These are phyloP conservation scores for Anthracocystis setariae DNA, from an alignment of 1,284 basidiomycete genomes.

Conservation along the genomic window DNA sequence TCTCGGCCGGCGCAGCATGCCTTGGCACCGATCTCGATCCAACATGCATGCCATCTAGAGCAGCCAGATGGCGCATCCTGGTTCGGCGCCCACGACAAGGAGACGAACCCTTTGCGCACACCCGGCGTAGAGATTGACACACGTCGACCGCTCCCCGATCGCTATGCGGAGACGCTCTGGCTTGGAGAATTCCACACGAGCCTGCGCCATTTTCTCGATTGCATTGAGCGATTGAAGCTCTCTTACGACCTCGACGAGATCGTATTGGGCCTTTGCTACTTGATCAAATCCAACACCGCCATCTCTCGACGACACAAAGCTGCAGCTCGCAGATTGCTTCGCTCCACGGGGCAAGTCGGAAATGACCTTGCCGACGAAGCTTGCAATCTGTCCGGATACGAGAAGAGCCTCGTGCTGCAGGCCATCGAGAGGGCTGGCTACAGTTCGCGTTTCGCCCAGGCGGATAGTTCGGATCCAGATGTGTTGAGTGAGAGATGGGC, in stretches of 20 bases:
- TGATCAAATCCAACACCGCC: constrained; percentile 25
- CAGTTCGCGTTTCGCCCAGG: neutral
- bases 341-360: neutral
- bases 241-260: constrained; percentile 21
- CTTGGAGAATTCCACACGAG: constrained; percentile 45
- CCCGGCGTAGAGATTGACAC: neutral
- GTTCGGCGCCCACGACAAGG: constrained; percentile 16
- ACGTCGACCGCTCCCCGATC: constrained; percentile 2
- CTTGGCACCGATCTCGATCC: constrained; percentile 2
- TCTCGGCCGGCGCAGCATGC: constrained; percentile 4
- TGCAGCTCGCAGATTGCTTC: constrained; percentile 1
- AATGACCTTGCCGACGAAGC: neutral
- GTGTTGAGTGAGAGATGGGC: constrained; percentile 17
- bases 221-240: constrained; percentile 22
- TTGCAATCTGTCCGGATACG: constrained; percentile 10
- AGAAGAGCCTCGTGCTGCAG: constrained; percentile 10
- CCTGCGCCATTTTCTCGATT: constrained; percentile 31
- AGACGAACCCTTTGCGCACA: neutral
- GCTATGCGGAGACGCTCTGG: constrained; percentile 39
- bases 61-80: constrained; percentile 19
- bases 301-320: constrained; percentile 21
- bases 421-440: constrained; percentile 3
- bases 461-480: neutral
- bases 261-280: constrained; percentile 24
- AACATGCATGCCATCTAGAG: constrained; percentile 25